These are phyloP conservation scores for Gracilaria gracilis DNA, from an alignment of 23 red algal genomes.

Conservation along the genomic window DNA sequence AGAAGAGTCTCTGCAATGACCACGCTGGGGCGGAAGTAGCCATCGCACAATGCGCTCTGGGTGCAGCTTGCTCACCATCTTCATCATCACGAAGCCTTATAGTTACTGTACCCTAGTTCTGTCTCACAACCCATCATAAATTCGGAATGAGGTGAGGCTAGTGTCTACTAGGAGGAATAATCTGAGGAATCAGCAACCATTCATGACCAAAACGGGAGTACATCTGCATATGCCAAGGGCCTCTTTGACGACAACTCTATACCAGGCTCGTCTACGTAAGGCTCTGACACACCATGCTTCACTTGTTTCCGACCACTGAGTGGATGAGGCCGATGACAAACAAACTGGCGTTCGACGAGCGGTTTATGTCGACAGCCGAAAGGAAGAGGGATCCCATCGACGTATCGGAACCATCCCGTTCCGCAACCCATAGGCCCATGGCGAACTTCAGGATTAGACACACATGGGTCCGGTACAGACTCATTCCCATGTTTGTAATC, in stretches of 20 bases:
- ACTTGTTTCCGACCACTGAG: conserved; percentile 40
- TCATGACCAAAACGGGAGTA: not conserved
- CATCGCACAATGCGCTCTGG: too few relatives aligned
- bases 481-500: conserved; percentile 10
- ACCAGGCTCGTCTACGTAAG: conserved; percentile 19
- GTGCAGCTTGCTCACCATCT: too few relatives aligned
- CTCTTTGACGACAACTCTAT: not conserved
- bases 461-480: conserved; percentile 35
- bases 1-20: too few relatives aligned
- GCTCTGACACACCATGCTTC: conserved; percentile 33
- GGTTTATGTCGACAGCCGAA: conserved; percentile 55
- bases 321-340: conserved; percentile 54
- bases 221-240: not conserved
- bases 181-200: not conserved
- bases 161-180: too few relatives aligned
- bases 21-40: too few relatives aligned
- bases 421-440: conserved; percentile 52
- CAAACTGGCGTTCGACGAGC: conserved; percentile 18
- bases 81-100: too few relatives aligned
- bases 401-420: conserved; percentile 41
- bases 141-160: too few relatives aligned
- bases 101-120: too few relatives aligned
- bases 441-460: not conserved
- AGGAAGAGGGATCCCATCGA: conserved; percentile 13
- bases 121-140: too few relatives aligned